These are phyloP conservation scores for Auricularia cornea DNA, from an alignment of 768 basidiomycete species.

Conservation along the genomic window DNA sequence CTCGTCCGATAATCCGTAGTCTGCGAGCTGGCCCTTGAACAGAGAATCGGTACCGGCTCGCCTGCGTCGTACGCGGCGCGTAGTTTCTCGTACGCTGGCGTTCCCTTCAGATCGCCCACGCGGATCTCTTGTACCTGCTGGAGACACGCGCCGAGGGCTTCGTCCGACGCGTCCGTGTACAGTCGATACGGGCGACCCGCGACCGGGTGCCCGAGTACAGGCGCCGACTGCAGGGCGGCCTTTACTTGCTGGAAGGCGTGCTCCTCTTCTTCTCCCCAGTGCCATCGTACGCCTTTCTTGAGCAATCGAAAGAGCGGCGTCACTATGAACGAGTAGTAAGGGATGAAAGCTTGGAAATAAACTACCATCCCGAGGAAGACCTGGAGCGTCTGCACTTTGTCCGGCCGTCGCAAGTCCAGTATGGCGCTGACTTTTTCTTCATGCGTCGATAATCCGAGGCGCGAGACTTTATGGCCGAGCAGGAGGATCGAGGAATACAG, in stretches of 20 bases:
- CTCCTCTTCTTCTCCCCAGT: slow-evolving; percentile 18
- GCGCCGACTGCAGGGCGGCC: slow-evolving; percentile 21
- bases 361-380: slow-evolving; percentile 31
- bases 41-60: slow-evolving; percentile 2
- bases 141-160: slow-evolving; percentile 23
- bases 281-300: slow-evolving; percentile 18
- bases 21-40: slow-evolving; percentile 8
- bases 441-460: slow-evolving; percentile 29
- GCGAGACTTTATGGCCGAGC: slow-evolving; percentile 16
- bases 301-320: slow-evolving; percentile 27
- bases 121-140: slow-evolving; percentile 19
- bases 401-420: slow-evolving; percentile 16
- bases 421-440: slow-evolving; percentile 31
- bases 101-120: slow-evolving; percentile 16
- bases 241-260: slow-evolving; percentile 24
- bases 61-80: slow-evolving; percentile 3
- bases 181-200: slow-evolving; percentile 25
- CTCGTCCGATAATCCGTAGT: slow-evolving; percentile 20
- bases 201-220: slow-evolving; percentile 24
- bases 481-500: slow-evolving; percentile 22
- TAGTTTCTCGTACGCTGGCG: slow-evolving; percentile 13
- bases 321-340: slow-evolving; percentile 24
- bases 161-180: slow-evolving; percentile 4
- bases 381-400: slow-evolving; percentile 21
- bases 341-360: slow-evolving; percentile 30